These are phyloP conservation scores for Geotrichum candidum DNA, from an alignment of 1,139 yeast genomes.

Conservation along the genomic window DNA sequence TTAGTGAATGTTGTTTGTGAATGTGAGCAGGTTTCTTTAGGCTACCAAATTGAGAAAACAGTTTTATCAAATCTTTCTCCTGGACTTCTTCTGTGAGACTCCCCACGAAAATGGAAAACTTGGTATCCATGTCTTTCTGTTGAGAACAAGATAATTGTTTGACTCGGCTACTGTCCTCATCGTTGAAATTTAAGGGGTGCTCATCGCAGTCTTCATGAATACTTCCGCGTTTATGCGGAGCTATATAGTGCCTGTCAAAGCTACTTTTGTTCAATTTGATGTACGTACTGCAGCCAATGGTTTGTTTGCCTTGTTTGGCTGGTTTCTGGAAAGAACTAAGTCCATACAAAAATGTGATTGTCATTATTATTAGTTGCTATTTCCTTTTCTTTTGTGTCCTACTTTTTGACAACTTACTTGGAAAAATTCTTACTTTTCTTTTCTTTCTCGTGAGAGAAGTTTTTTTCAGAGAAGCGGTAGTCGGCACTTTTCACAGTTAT, in stretches of 20 bases:
- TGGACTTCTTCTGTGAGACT: slow-evolving; percentile 7
- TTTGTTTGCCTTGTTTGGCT: not conserved
- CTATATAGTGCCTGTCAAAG: not conserved
- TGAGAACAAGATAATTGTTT: not conserved
- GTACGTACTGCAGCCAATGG: not conserved
- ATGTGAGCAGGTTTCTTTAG: not conserved
- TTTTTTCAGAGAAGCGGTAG: not conserved
- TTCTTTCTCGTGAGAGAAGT: not conserved
- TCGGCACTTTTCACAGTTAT: not conserved
- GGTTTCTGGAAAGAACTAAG: not conserved
- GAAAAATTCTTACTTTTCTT: not conserved
- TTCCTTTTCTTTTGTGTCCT: not conserved
- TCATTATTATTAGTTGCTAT: not conserved
- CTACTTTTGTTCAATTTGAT: not conserved
- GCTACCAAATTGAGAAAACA: slow-evolving; percentile 14
- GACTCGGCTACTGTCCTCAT: no score
- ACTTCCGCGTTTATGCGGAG: not conserved
- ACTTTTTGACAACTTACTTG: not conserved
- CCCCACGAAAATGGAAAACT: slow-evolving; percentile 11
- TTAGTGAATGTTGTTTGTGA: not conserved
- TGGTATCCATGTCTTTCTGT: slow-evolving; percentile 3
- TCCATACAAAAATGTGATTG: not conserved
- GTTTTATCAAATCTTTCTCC: slow-evolving; percentile 4
- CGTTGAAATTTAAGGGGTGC: not conserved
- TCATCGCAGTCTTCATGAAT: not conserved